Conservation (phyloP, 495 filamentous ascomycete genomes). For the Penicillium bovifimosum region DNA sequence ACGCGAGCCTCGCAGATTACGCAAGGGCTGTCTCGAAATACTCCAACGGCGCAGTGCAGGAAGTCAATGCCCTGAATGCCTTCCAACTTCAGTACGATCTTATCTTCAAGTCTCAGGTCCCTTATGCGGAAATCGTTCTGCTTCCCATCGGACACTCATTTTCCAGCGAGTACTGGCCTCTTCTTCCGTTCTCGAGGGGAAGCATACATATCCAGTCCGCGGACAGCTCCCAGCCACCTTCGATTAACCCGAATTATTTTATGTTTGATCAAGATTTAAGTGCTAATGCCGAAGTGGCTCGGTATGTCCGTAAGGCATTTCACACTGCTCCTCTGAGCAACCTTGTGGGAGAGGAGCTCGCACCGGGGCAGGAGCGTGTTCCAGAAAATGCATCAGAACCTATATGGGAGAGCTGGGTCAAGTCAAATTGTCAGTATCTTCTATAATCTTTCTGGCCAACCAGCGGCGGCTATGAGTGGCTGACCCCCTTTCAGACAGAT, state of each 20-base stretch:
- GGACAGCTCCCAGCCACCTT: constrained; percentile 8
- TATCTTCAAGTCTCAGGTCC: constrained; percentile 38
- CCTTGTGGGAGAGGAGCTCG: constrained; percentile 16
- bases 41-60: constrained; percentile 26
- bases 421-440: constrained; percentile 18
- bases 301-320: constrained; percentile 20
- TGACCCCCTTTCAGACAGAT: constrained; percentile 24
- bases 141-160: constrained; percentile 18
- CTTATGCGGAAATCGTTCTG: constrained; percentile 34
- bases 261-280: constrained; percentile 18
- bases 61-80: constrained; percentile 15
- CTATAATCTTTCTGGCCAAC: too few relatives aligned
- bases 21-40: constrained; percentile 18
- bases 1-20: constrained; percentile 21
- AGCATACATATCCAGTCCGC: constrained; percentile 29
- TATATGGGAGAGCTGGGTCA: constrained; percentile 18
- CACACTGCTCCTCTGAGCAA: constrained; percentile 10
- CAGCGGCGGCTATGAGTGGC: neutral
- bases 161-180: constrained; percentile 33
- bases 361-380: constrained; percentile 13
- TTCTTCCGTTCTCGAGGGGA: constrained; percentile 46
- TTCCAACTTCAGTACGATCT: constrained; percentile 39
- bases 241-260: constrained; percentile 26
- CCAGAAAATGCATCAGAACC: constrained; percentile 13
- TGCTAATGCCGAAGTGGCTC: constrained; percentile 18